phyloP scores from a whole-genome alignment of 2,329 filamentous ascomycete genomes.

The Nemania sp. region DNA sequence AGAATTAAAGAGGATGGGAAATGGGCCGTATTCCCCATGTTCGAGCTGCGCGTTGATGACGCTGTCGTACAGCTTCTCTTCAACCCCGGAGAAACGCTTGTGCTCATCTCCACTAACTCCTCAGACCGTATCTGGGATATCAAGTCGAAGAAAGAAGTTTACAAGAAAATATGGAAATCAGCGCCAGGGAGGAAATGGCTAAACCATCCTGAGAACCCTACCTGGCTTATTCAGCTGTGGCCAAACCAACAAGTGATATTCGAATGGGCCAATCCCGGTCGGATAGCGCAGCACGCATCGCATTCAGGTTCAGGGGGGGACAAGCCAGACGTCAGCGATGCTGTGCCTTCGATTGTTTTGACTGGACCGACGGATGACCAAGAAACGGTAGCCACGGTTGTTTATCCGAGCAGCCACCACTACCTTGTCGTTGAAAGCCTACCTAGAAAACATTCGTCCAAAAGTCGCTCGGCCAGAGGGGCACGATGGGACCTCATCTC shows the following conservation, averaged over 20 bases:
- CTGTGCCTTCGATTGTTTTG: background rate
- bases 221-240: background rate
- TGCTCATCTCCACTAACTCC: background rate
- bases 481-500: background rate
- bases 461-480: background rate
- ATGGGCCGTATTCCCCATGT: conserved; percentile 8
- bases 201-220: background rate
- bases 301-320: background rate
- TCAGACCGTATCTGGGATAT: background rate
- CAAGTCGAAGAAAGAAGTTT: background rate
- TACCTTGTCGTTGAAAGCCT: background rate
- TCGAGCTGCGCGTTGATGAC: background rate
- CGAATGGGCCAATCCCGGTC: background rate
- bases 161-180: background rate
- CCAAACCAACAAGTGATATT: background rate
- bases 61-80: background rate
- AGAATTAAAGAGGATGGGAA: background rate
- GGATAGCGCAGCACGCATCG: background rate
- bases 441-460: background rate
- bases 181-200: background rate
- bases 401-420: background rate
- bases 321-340: background rate
- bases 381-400: background rate
- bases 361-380: background rate
- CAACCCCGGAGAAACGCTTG: background rate